Evolutionary conservation across 2,329 filamentous ascomycete genomes (phyloP).

Genomic region (Dendrostoma leiphaemia): DNA sequence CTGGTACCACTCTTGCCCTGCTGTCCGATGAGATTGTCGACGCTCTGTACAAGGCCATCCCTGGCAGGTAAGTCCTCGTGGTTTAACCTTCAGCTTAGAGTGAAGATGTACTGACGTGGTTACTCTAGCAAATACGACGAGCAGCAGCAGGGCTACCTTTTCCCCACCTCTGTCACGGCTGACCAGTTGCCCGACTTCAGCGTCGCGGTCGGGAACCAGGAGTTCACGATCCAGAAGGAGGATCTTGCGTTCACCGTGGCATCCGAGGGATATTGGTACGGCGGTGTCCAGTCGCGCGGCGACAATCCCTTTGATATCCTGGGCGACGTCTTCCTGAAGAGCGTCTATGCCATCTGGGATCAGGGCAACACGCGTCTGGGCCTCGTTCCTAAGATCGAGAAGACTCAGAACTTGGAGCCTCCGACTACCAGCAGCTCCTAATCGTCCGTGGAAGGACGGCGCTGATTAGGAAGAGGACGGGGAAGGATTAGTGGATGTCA

Average conservation of each 20-base stretch:
- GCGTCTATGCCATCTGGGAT: slow-evolving; percentile 66
- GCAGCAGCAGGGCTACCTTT: slow-evolving; percentile 60
- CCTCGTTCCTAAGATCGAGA: slow-evolving; percentile 52
- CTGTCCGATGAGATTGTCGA: slow-evolving; percentile 60
- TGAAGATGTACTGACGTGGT: too few relatives aligned
- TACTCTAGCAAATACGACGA: slow-evolving; percentile 55
- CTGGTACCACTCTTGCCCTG: slow-evolving; percentile 67
- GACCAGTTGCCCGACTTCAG: slow-evolving; percentile 59
- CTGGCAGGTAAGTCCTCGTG: too few relatives aligned
- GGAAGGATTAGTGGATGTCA: too few relatives aligned
- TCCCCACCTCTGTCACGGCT: slow-evolving; percentile 50
- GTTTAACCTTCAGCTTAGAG: too few relatives aligned
- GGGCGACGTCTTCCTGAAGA: slow-evolving; percentile 63
- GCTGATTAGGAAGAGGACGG: neutral
- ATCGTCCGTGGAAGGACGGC: neutral
- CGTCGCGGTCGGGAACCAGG: slow-evolving; percentile 60
- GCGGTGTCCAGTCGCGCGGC: slow-evolving; percentile 64
- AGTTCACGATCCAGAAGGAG: slow-evolving; percentile 57
- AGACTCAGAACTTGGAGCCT: slow-evolving; percentile 31
- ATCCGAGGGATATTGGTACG: slow-evolving; percentile 56
- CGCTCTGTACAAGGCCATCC: slow-evolving; percentile 63
- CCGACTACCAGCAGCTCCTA: slow-evolving; percentile 9
- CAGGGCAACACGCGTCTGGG: slow-evolving; percentile 60
- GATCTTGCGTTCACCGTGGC: slow-evolving; percentile 18
- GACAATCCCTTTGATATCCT: slow-evolving; percentile 59